Evolutionary conservation across 2,329 filamentous ascomycete species (phyloP), one percentile per base, ranked within the genome.

Genomic region (Colletotrichum scovillei): DNA sequence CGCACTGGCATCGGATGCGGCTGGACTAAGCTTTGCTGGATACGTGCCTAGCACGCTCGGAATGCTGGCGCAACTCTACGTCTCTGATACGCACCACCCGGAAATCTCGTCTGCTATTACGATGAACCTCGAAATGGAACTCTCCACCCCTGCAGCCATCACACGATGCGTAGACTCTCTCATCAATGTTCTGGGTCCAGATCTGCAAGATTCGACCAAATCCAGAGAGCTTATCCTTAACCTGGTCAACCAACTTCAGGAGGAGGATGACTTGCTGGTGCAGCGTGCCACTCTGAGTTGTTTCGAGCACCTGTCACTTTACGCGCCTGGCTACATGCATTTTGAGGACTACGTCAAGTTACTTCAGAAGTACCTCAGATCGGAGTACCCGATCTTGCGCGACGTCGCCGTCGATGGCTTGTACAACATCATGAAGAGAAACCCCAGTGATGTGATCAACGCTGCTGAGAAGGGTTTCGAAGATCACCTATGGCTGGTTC

Each of bases 171-270:
- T 98, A 35, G 95, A 98, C 82, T 97, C 95, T n/a, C 88, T 98
- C 28, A 95, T 99, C 84, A 98, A 98, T 77, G 97, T 99, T 11
- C 88, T 99, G 12, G 97, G 97, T 0, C 97, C 97, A 0, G 97
- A 99, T 82, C 86, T 99, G 26, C 97, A 98, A 82, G 97, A 98
- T 78, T 91, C 97, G 76, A 91, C 91, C 4, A 98, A 97, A 83
- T 94, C 95, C n/a, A 88, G 97, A 76, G 95, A 98, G 79, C 88
- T 99, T 67, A 97, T 98, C 63, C 88, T 98, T 74, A 97, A 92
- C 0, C 88, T 99, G 9, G 92, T 98, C 4, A 89, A 91, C 3
- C 93, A 97, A 76, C 97, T 98, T 78, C 92, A 94, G 75, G 87
- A 92, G 60, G 88, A 93, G 5, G 73, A 75, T 5, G 91, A 94